phyloP scores from a whole-genome alignment of 768 basidiomycete species.

The Mycena rebaudengoi region DNA sequence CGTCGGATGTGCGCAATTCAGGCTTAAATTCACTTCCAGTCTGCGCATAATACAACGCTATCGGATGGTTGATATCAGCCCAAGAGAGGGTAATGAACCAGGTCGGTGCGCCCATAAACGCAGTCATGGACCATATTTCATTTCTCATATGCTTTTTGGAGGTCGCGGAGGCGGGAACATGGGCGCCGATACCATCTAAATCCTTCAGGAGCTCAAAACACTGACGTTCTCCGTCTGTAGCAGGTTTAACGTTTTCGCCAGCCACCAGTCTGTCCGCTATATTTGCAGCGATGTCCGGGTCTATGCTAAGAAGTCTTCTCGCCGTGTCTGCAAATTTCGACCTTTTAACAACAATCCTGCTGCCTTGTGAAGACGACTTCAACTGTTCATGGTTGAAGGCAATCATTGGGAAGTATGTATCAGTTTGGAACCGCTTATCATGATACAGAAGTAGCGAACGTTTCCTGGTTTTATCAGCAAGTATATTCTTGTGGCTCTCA shows the following conservation, averaged over 20 bases:
- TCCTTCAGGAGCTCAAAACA: conserved; percentile 45
- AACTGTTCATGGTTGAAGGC: conserved; percentile 52
- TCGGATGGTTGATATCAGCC: conserved; percentile 16
- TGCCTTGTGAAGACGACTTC: conserved; percentile 33
- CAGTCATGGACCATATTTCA: conserved; percentile 42
- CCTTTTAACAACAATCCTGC: conserved; percentile 38
- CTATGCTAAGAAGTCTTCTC: conserved; percentile 27
- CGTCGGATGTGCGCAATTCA: background rate
- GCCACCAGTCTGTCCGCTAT: conserved; percentile 30
- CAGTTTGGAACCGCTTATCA: conserved; percentile 39
- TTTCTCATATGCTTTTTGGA: conserved; percentile 39
- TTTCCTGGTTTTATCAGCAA: conserved; percentile 30
- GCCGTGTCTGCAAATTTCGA: conserved; percentile 36
- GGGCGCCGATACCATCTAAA: conserved; percentile 43
- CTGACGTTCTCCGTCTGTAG: conserved; percentile 39
- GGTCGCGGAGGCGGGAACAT: conserved; percentile 37
- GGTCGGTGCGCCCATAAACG: conserved; percentile 34
- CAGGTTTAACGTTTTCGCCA: conserved; percentile 34
- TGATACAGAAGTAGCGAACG: conserved; percentile 39
- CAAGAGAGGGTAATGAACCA: conserved; percentile 47
- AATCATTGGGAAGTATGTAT: conserved; percentile 42
- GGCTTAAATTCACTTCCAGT: background rate
- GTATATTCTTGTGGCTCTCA: conserved; percentile 28
- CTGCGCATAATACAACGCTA: background rate
- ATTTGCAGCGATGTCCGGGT: conserved; percentile 28